Conservation (phyloP, 495 filamentous ascomycete species). For the Penicillium turbatum region DNA sequence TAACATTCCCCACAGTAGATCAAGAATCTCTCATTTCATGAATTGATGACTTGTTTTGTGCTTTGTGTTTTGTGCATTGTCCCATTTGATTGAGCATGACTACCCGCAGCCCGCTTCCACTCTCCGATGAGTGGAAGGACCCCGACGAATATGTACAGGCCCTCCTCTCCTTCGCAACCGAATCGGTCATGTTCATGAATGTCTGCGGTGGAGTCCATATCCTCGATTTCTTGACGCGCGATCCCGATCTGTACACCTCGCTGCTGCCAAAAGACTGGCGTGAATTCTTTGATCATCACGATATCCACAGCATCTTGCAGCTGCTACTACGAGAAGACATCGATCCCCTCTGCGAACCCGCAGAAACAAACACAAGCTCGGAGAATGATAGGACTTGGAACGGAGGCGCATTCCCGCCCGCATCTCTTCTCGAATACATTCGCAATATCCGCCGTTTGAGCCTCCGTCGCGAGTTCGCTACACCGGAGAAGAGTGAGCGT, state of each 20-base stretch:
- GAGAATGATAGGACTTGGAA: constrained; percentile 38
- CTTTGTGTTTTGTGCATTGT: not conserved
- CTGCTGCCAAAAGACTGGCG: constrained; percentile 81
- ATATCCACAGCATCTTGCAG: constrained; percentile 71
- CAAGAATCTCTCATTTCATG: not conserved
- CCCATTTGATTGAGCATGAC: constrained; percentile 14
- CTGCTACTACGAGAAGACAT: constrained; percentile 70
- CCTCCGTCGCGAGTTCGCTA: constrained; percentile 57
- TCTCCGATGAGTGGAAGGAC: constrained; percentile 52
- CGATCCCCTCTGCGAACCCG: constrained; percentile 1
- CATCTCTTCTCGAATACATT: constrained; percentile 68
- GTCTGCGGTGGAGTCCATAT: constrained; percentile 94
- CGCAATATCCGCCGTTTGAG: constrained; percentile 65
- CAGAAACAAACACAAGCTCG: not conserved
- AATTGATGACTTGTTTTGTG: constrained; percentile 1
- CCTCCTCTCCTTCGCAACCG: constrained; percentile 72
- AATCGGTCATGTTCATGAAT: constrained; percentile 71
- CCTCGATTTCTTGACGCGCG: constrained; percentile 86
- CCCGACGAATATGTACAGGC: constrained; percentile 72
- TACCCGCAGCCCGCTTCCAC: constrained; percentile 49
- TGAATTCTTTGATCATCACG: constrained; percentile 62
- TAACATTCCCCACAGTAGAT: constrained; percentile 4
- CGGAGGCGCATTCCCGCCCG: constrained; percentile 55
- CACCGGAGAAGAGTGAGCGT: constrained; percentile 32
- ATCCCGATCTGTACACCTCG: constrained; percentile 70